These are phyloP conservation scores for Elongisporangium prolatum DNA, from an alignment of 352 stramenopile species.

Conservation along the genomic window DNA sequence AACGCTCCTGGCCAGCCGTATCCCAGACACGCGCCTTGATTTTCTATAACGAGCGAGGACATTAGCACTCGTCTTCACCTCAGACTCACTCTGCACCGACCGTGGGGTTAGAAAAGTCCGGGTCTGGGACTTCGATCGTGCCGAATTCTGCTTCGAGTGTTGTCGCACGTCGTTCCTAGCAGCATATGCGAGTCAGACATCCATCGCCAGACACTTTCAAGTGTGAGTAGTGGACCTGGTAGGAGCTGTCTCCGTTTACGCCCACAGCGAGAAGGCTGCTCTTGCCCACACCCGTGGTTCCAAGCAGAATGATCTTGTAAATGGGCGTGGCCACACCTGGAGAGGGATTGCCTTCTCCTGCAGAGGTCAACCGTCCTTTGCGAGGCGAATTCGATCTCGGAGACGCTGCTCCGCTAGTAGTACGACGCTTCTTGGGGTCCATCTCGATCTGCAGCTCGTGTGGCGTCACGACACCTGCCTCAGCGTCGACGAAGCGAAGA, in stretches of 20 bases:
- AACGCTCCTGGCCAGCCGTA: constrained; percentile 85
- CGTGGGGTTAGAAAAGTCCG: constrained; percentile 38
- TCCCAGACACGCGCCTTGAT: constrained; percentile 88
- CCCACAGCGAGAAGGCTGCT: constrained; percentile 69
- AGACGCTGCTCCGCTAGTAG: neutral
- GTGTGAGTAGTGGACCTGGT: constrained; percentile 18
- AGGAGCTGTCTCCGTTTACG: constrained; percentile 48
- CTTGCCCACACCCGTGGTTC: constrained; percentile 76
- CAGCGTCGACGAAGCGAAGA: constrained; percentile 70
- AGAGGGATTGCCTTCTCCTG: neutral
- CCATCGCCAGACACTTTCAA: neutral
- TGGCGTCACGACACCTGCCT: constrained; percentile 68
- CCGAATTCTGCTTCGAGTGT: constrained; percentile 77
- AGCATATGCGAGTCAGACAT: neutral
- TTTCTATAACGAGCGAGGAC: constrained; percentile 11
- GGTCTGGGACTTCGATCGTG: constrained; percentile 56
- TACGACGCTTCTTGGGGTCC: neutral
- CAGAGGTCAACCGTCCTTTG: neutral
- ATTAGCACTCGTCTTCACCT: neutral
- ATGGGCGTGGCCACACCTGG: constrained; percentile 10
- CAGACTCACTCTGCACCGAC: constrained; percentile 4
- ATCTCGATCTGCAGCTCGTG: constrained; percentile 42
- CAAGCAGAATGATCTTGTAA: constrained; percentile 81
- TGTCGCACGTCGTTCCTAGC: constrained; percentile 39
- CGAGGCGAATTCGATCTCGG: constrained; percentile 2